Base-by-base conservation (phyloP, 306 rosid species). In the Cicer judaicum region DNA sequence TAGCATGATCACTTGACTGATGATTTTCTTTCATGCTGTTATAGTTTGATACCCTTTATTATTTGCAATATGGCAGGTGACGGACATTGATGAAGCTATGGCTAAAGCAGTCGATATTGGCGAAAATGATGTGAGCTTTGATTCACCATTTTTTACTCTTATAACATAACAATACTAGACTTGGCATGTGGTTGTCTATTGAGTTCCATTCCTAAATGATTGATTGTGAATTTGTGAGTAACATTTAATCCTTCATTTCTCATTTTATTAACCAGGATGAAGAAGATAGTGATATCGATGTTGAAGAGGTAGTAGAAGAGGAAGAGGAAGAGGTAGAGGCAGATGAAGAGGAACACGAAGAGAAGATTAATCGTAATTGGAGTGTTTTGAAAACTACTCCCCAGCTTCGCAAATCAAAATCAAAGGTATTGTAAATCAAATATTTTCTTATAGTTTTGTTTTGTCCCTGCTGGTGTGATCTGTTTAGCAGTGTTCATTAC, bases 11-110 rank as follows among this genome's bases (percentile, higher is more conserved):
- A 14, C 29, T 47, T 69, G 38, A 47, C 15, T 14, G 36, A n/a
- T 42, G 21, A 52, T 59, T 59, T 48, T 41, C 41, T 44, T 41
- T 40, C 52, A 54, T 36, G 63, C 49, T 55, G 60, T n/a, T 46
- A 52, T 75, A 24, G 44, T 47, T 80, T 75, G 43, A 84, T 74
- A 72, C 64, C 67, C 68, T 71, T 56, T 69, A 19, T 52, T 74
- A 29, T 47, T 78, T 68, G 46, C 36, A 63, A 52, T 47, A 18
- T 73, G 87, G 77, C 90, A 90, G 97, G 61, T 89, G 38, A 50
- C 97, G 14, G 96, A 90, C 71, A 64, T 90, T n/a, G 99, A 95
- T 72, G 98, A 92, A 44, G 97, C 98, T 47, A 90, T 95, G 99
- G 82, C 91, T 47, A 90, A 79, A 86, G 99, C 96, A 47, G 89